Evolutionary conservation across 208 protist genomes (phyloP).

Genomic region (Strigomonas oncopelti): DNA sequence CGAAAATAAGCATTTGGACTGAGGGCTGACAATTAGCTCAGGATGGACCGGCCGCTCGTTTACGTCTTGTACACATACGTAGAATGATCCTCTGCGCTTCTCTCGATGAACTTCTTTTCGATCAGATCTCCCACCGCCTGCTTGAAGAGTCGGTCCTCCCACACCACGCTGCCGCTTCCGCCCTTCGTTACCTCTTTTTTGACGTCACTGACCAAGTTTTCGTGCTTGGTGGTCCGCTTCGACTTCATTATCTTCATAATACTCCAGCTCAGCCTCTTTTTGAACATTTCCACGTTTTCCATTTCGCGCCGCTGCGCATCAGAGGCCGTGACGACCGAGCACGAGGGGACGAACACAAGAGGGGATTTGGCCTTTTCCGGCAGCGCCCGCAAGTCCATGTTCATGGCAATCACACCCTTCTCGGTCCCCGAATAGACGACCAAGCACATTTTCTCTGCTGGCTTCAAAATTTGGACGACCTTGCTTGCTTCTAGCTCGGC

Average conservation of each 20-base stretch:
- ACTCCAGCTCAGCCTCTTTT: neutral
- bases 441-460: neutral
- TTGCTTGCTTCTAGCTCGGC: neutral
- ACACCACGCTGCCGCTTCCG: neutral
- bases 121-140: neutral
- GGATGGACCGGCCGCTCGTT: too few species aligned
- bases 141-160: neutral
- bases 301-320: neutral
- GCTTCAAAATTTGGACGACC: neutral
- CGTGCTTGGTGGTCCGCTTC: neutral
- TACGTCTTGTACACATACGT: neutral
- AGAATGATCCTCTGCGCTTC: neutral
- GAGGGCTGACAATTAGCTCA: too few species aligned
- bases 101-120: neutral
- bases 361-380: neutral
- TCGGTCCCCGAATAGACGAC: neutral
- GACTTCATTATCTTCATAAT: conserved; percentile 1
- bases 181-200: neutral
- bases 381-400: neutral
- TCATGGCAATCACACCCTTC: neutral
- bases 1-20: too few species aligned
- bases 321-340: neutral
- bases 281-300: neutral
- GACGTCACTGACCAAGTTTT: neutral
- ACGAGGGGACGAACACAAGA: neutral